Conservation (phyloP, 257 asterid species). For the Cordia subcordata region DNA sequence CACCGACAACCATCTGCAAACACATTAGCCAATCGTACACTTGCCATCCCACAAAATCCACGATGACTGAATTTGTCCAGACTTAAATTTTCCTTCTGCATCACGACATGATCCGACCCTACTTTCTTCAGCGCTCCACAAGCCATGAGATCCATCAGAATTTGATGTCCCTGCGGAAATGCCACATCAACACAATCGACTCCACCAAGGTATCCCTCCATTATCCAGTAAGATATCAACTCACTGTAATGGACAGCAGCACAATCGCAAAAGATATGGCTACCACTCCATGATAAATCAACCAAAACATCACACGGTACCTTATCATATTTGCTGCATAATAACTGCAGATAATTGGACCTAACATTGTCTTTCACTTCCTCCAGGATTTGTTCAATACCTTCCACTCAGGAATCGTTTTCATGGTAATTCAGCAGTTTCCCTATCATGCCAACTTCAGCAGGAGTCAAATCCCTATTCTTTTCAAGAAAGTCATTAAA, state of each 20-base stretch:
- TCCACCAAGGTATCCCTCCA: slow-evolving; percentile 36
- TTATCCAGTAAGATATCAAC: slow-evolving; percentile 39
- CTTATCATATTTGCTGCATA: background rate
- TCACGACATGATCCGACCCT: slow-evolving; percentile 14
- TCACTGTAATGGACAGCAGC: slow-evolving; percentile 19
- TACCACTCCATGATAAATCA: slow-evolving; percentile 5
- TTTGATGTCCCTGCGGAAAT: slow-evolving; percentile 10
- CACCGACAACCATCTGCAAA: slow-evolving; percentile 5
- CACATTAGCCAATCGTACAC: slow-evolving; percentile 11
- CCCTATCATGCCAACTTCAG: slow-evolving; percentile 8
- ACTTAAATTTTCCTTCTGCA: background rate
- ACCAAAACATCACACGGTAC: slow-evolving; percentile 13
- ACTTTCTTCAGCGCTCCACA: slow-evolving; percentile 29
- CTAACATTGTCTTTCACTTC: background rate
- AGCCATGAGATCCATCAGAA: slow-evolving; percentile 32
- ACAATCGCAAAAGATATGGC: slow-evolving; percentile 22
- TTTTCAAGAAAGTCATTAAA: slow-evolving; percentile 3
- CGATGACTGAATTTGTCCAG: background rate
- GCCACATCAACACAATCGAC: slow-evolving; percentile 20
- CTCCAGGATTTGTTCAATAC: slow-evolving; percentile 3
- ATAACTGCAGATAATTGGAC: background rate
- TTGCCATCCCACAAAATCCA: slow-evolving; percentile 9
- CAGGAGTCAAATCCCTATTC: slow-evolving; percentile 2
- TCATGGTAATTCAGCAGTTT: slow-evolving; percentile 7
- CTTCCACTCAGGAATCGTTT: background rate